phyloP scores from a whole-genome alignment of 2,329 filamentous ascomycete species.

The Claviceps capensis region DNA sequence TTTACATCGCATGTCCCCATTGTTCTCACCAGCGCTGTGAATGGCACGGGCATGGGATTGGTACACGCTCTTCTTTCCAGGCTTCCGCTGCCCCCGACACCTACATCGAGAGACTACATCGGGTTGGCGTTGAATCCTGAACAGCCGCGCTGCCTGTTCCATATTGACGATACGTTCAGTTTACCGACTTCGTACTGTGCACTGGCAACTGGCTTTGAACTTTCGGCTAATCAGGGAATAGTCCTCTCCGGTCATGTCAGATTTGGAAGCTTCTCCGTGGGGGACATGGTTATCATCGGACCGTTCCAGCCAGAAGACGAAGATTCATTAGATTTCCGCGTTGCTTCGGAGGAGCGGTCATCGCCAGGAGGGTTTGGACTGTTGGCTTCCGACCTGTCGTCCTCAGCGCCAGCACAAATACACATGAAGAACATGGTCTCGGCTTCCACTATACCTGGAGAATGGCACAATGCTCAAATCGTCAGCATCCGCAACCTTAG shows the following conservation, averaged over 20 bases:
- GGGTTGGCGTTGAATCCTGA: constrained; percentile 43
- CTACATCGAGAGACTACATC: constrained; percentile 40
- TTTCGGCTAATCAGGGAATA: constrained; percentile 36
- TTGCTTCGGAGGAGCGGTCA: constrained; percentile 30
- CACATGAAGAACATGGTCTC: constrained; percentile 39
- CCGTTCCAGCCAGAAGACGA: constrained; percentile 54
- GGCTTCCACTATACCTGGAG: constrained; percentile 39
- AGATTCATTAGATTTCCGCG: constrained; percentile 17
- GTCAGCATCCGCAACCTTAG: constrained; percentile 81
- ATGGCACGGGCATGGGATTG: constrained; percentile 66
- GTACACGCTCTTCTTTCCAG: constrained; percentile 69
- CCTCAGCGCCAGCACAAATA: constrained; percentile 37
- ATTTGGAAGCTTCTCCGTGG: constrained; percentile 64
- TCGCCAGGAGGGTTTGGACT: constrained; percentile 34
- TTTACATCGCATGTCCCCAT: constrained; percentile 57
- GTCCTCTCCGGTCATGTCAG: constrained; percentile 76
- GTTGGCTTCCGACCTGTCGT: constrained; percentile 39
- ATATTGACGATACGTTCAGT: constrained; percentile 82
- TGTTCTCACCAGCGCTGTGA: constrained; percentile 73
- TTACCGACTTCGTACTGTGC: constrained; percentile 45
- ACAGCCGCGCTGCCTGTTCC: constrained; percentile 56
- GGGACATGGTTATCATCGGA: constrained; percentile 65
- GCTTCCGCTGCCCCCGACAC: constrained; percentile 53
- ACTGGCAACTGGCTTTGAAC: constrained; percentile 8
- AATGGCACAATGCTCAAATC: constrained; percentile 72